These are phyloP conservation scores for Leptographium radiaticola DNA, from an alignment of 2,329 filamentous ascomycete genomes.

Conservation along the genomic window DNA sequence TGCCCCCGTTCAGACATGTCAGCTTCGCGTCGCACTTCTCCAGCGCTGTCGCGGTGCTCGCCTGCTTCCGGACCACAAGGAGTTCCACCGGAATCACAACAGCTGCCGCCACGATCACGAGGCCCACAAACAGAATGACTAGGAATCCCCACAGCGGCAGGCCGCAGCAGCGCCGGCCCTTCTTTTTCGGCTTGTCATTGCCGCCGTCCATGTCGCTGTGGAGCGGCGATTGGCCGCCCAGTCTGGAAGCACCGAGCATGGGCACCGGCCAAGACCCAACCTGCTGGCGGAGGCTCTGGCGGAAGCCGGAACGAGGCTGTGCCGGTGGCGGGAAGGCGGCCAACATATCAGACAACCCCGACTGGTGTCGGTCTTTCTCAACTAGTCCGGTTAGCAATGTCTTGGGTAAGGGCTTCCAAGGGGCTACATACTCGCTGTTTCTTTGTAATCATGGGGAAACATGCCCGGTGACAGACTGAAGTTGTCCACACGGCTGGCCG, in stretches of 20 bases:
- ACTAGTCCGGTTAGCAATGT: not conserved
- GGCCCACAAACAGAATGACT: conserved; percentile 46
- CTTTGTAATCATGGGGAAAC: conserved; percentile 20
- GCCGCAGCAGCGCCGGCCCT: conserved; percentile 60
- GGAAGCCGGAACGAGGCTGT: conserved; percentile 28
- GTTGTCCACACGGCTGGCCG: conserved; percentile 44
- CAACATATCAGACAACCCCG: conserved; percentile 50
- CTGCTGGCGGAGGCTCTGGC: conserved; percentile 33
- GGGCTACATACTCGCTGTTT: conserved; percentile 23
- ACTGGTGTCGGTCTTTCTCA: conserved; percentile 32
- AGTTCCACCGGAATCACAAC: conserved; percentile 64
- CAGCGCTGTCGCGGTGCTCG: conserved; percentile 22
- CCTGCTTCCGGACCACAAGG: conserved; percentile 39
- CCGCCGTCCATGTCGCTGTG: conserved; percentile 1
- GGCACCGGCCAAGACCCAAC: conserved; percentile 39
- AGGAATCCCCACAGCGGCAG: conserved; percentile 71
- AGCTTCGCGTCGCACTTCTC: conserved; percentile 46
- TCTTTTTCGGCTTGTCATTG: conserved; percentile 21
- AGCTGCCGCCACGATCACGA: conserved; percentile 67
- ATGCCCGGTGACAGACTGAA: conserved; percentile 35
- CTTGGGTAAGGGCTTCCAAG: not conserved
- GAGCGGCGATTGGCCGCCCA: conserved; percentile 7
- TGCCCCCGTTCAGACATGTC: conserved; percentile 68
- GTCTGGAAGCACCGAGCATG: conserved; percentile 11
- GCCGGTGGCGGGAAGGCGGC: conserved; percentile 52